Evolutionary conservation across 2,329 filamentous ascomycete species (phyloP).

Genomic region (Microdochium trichocladiopsis): DNA sequence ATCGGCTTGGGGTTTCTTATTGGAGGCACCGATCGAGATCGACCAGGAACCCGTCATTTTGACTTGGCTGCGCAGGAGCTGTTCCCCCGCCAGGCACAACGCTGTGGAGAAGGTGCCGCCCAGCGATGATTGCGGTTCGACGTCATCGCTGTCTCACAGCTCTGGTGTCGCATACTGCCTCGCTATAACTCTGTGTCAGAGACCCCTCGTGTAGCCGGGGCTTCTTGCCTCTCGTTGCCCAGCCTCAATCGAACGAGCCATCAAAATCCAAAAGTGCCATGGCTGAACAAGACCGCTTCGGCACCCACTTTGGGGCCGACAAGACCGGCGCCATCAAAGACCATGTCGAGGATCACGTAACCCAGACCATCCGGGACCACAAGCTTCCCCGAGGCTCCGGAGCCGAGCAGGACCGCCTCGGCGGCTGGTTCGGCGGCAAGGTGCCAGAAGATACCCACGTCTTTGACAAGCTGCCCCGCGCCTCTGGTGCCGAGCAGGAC

Average conservation of each 20-base stretch:
- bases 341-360: too few relatives aligned
- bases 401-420: slow-evolving; percentile 9
- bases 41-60: neutral
- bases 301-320: slow-evolving; percentile 4
- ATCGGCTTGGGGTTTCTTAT: too few relatives aligned
- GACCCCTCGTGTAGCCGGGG: neutral
- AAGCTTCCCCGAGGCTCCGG: slow-evolving; percentile 5
- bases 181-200: neutral
- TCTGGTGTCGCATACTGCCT: neutral
- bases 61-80: neutral
- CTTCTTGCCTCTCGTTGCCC: neutral
- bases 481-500: slow-evolving; percentile 11
- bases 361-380: neutral
- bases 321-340: slow-evolving; percentile 1
- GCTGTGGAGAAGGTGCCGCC: neutral
- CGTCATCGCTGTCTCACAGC: neutral
- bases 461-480: neutral
- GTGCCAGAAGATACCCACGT: neutral
- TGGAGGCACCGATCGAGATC: neutral
- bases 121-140: neutral
- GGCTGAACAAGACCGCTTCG: slow-evolving; percentile 12
- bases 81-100: neutral
- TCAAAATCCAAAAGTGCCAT: too few relatives aligned
- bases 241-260: neutral
- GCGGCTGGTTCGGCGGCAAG: neutral